Base-by-base conservation (phyloP, 345 rosid genomes). In the Gossypium rotundifolium region DNA sequence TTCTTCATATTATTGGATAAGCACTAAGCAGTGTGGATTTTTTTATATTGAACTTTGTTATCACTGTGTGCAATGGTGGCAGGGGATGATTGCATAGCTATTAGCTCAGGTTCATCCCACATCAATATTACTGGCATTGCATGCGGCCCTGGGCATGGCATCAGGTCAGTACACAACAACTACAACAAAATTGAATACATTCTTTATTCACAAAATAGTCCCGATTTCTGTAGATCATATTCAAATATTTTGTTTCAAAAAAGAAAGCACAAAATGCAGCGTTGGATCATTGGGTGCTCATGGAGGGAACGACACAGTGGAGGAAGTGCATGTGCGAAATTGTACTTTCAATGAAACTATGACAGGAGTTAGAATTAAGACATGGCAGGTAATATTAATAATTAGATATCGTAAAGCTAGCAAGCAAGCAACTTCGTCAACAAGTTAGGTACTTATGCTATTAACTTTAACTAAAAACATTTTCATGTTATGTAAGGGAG, bases 81-180 rank as follows among this genome's bases (percentile, higher is more conserved):
- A 88, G 90, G 89, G 70, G 94, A 90, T 73, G 94, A 86, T 66
- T 89, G 93, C 77, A 76, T 89, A 40, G 90, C 93, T 18, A 77
- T 89, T 9, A 80, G 75, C 57, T 57, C 71, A 0, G 85, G 85
- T 17, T 80, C 83, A 17, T 77, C 78, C 14, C 4, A 65, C 63
- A 74, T 85, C 60, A 74, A 70, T 0, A 74, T 84, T 20, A 58
- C 81, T 54, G 70, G 79, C 11, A 52, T 84, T 49, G 59, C 55
- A 22, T 84, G 83, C 71, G 85, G 84, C 27, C 82, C 84, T 16
- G 86, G 82, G 11, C 87, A 85, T 70, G 87, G 87, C 46, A 82
- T 84, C 62, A 79, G 83, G 86, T 83, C 48, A n/a, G 49, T 33
- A 33, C 40, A 33, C 40, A 33, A 33, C 40, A 33, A 33, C 40